A percentile compares a stretch with the other conserved stretches of the same genome.
Conservation (phyloP, 2,329 filamentous ascomycete species). For the Penicillium crustosum region DNA sequence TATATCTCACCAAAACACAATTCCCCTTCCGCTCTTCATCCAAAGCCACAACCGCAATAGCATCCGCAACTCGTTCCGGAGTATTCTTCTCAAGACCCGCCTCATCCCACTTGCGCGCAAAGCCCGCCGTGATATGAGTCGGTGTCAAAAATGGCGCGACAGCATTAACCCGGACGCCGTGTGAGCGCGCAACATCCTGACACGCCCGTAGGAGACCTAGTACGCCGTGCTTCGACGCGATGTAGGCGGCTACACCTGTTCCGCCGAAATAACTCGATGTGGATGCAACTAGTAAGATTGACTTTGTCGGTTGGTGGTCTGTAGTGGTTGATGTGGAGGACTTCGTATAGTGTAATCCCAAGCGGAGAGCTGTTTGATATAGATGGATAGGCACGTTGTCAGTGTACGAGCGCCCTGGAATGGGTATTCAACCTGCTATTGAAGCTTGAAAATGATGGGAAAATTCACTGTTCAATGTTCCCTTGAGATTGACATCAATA, state of each 20-base stretch:
- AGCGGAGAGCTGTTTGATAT: constrained; percentile 30
- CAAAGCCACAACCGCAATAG: constrained; percentile 41
- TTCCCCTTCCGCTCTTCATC: constrained; percentile 32
- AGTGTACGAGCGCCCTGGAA: background rate
- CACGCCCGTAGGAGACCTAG: constrained; percentile 43
- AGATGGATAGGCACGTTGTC: background rate
- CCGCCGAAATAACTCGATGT: constrained; percentile 48
- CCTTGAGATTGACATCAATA: constrained; percentile 47
- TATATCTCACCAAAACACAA: constrained; percentile 25
- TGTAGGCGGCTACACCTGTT: constrained; percentile 44
- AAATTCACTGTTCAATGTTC: constrained; percentile 45
- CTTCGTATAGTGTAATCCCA: constrained; percentile 29
- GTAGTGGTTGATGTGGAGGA: constrained; percentile 10
- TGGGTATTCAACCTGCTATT: background rate
- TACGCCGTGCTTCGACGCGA: constrained; percentile 48
- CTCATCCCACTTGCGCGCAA: constrained; percentile 40
- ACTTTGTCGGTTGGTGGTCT: constrained; percentile 27
- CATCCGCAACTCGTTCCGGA: constrained; percentile 44
- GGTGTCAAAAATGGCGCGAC: constrained; percentile 52
- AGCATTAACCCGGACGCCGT: constrained; percentile 45
- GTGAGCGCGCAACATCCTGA: constrained; percentile 35
- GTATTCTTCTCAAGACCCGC: constrained; percentile 45
- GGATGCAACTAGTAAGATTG: constrained; percentile 43
- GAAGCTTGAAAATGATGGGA: background rate
- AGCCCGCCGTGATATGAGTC: constrained; percentile 45